Evolutionary conservation across 805 yeast genomes (phyloP), one percentile per base, ranked within the genome.

Genomic region (Cyberlindnera xylosilytica): DNA sequence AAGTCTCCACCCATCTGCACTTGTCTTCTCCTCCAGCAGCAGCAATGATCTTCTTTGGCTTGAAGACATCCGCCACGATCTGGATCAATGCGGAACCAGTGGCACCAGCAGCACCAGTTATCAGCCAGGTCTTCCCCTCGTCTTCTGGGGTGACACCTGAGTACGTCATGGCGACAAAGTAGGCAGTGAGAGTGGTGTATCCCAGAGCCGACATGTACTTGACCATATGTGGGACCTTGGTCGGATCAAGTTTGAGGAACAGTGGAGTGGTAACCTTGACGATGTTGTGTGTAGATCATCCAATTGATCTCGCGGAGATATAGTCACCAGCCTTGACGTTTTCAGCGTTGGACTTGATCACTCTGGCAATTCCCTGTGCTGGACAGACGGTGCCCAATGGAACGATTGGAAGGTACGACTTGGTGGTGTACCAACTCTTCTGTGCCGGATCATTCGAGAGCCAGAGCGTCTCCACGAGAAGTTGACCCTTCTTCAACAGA

Each of bases 41-140:
- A 33, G 81, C 87, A 55, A 79, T 69, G 20, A 81, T 80, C 50
- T 68, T 73, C 33, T 69, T 61, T 22, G 82, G 82, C 28, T 74
- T 73, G 56, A 73, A 67, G 10, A 75, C 60, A 30, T 72, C 63
- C 46, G 76, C 65, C 32, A 85, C 81, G 11, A 81, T 56, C 57
- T 80, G 86, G 17, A 79, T 74, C 36, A 68, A 74, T 36, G 71
- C 62, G 20, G 78, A 70, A 12, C 87, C 87, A n/a, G 82, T 81
- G n/a, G 86, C 85, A 46, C 88, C 88, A 7, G 82, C 73, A 12
- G 87, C 87, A 44, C 85, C 87, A 16, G 81, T 74, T 34, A 81
- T 65, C 34, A 79, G 61, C 50, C 76, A 66, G 7, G 70, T 65
- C 53, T 79, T 78, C 13, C 60, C 64, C 22, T 58, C 59, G 20